Percentiles rank a stretch among this genome's conserved stretches.
Conservation (phyloP, 83 land plant species). For the Isoetes engelmannii region DNA sequence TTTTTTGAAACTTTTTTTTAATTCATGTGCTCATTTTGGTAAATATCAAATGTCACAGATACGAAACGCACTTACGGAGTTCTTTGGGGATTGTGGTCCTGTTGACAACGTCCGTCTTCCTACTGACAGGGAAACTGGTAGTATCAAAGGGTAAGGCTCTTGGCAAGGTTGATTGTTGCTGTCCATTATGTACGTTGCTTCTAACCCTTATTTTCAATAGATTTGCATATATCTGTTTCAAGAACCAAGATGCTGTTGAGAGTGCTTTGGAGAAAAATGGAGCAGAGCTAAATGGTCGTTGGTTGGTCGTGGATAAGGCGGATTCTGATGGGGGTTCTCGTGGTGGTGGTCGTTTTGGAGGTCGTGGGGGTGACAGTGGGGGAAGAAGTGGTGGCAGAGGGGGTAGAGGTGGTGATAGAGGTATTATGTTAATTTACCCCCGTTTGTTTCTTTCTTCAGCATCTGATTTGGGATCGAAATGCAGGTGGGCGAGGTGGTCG, state of each 20-base stretch:
- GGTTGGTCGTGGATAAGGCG: constrained; percentile 1
- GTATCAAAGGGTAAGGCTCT: constrained; percentile 8
- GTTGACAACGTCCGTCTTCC: constrained; percentile 14
- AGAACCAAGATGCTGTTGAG: not conserved
- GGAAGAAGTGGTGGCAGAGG: not conserved
- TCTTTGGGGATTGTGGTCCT: constrained; percentile 7
- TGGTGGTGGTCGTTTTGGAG: constrained; percentile 3
- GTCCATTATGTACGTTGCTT: not conserved
- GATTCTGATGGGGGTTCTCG: constrained; percentile 2
- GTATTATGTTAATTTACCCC: not conserved
- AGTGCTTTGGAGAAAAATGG: constrained; percentile 11
- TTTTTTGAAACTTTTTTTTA: not conserved
- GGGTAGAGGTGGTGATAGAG: constrained; percentile 1
- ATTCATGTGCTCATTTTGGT: not conserved
- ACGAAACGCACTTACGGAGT: constrained; percentile 6
- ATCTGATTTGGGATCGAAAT: not conserved
- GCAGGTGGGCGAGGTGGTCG: not conserved
- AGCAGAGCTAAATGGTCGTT: constrained; percentile 12
- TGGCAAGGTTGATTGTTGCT: not conserved
- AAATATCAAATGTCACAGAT: constrained; percentile 1
- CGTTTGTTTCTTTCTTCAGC: not conserved
- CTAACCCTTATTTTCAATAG: not conserved
- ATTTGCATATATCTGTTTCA: constrained; percentile 5
- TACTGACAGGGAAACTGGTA: constrained; percentile 12
- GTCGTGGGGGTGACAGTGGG: constrained; percentile 6